Conservation (phyloP, 805 yeast species). For the Wickerhamomyces rabaulensis region DNA sequence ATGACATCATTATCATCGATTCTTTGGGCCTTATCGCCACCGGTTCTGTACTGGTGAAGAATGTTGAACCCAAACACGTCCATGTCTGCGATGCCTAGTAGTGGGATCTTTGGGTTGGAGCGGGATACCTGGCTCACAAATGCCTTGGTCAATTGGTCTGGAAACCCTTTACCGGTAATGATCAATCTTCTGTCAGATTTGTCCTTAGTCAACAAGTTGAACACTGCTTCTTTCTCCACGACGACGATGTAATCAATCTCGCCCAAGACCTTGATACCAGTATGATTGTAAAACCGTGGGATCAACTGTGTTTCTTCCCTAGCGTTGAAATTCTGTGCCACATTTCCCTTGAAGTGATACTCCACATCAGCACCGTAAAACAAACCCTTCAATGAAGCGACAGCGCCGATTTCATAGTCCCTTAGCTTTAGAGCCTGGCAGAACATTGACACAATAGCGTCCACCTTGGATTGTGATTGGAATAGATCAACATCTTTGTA, state of each 20-base stretch:
- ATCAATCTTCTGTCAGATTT: conserved; percentile 25
- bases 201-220: conserved; percentile 26
- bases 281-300: conserved; percentile 32
- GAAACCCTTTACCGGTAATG: conserved; percentile 68
- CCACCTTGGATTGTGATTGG: conserved; percentile 38
- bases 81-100: conserved; percentile 51
- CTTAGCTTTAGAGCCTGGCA: conserved; percentile 34
- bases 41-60: conserved; percentile 37
- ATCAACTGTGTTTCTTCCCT: conserved; percentile 24
- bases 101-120: conserved; percentile 24
- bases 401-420: conserved; percentile 38
- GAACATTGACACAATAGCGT: conserved; percentile 34
- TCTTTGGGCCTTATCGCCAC: conserved; percentile 10
- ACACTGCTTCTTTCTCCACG: conserved; percentile 52
- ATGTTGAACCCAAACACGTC: conserved; percentile 66
- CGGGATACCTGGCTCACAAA: conserved; percentile 32
- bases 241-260: conserved; percentile 30
- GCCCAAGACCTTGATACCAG: conserved; percentile 4
- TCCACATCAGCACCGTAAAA: conserved; percentile 34
- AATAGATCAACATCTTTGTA: conserved; percentile 58
- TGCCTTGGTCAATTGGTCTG: conserved; percentile 49
- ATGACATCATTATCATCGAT: neutral
- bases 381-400: conserved; percentile 61
- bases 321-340: conserved; percentile 2
- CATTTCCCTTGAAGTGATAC: conserved; percentile 1